Conservation (phyloP, 2,329 filamentous ascomycete genomes). For the Corynespora cassiicola region DNA sequence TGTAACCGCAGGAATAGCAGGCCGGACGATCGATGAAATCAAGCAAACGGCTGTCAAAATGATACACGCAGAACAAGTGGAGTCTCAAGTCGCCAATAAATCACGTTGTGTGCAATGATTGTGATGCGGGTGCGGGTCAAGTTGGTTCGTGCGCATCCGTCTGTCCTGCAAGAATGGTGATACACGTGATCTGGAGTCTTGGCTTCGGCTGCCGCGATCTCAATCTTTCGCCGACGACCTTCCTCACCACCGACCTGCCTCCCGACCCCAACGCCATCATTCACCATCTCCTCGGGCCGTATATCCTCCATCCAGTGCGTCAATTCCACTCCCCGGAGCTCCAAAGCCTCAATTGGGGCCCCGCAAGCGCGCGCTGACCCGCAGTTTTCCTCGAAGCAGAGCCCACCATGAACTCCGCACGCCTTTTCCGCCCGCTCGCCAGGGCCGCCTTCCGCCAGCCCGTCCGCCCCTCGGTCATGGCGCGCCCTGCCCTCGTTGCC, state of each 20-base stretch:
- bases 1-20: too few relatives aligned
- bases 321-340: constrained; percentile 24
- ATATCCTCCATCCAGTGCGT: constrained; percentile 36
- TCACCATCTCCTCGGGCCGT: constrained; percentile 40
- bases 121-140: too few relatives aligned
- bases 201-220: too few relatives aligned
- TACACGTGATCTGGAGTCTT: too few relatives aligned
- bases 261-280: constrained; percentile 40
- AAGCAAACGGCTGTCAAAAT: too few relatives aligned
- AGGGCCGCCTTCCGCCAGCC: constrained; percentile 49
- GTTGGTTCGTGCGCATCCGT: too few relatives aligned
- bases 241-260: constrained; percentile 28
- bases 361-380: constrained; percentile 37
- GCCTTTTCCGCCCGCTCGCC: constrained; percentile 49
- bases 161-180: too few relatives aligned
- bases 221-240: constrained; percentile 38
- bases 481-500: constrained; percentile 42
- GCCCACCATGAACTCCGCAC: constrained; percentile 49
- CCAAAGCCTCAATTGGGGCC: constrained; percentile 31
- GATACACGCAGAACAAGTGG: too few relatives aligned
- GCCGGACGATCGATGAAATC: too few relatives aligned
- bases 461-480: constrained; percentile 41
- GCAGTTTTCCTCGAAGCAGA: constrained; percentile 30
- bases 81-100: too few relatives aligned
- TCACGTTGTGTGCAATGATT: too few relatives aligned